Percentiles rank a stretch among this genome's conserved stretches.
These are phyloP conservation scores for Pyrus hybrid DNA, from an alignment of 331 rosid species.

Conservation along the genomic window DNA sequence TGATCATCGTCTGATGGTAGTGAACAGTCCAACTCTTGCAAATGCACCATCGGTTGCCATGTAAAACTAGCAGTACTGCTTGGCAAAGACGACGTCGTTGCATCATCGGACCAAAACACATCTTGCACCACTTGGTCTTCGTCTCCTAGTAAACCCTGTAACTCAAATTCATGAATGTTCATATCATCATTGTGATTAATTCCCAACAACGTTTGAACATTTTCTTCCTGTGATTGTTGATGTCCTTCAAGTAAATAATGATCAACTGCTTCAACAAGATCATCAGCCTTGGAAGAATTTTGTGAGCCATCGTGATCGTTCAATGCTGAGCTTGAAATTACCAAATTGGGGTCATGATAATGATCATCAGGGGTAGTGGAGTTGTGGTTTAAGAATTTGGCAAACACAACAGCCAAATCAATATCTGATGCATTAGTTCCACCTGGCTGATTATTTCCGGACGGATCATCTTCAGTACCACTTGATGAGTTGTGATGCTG, in stretches of 20 bases:
- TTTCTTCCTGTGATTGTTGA: neutral
- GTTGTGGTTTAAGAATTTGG: conserved; percentile 49
- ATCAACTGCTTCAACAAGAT: conserved; percentile 16
- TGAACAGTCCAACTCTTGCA: conserved; percentile 33
- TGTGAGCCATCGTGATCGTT: conserved; percentile 12
- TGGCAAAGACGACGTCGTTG: conserved; percentile 2
- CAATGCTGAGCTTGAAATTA: neutral
- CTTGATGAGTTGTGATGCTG: neutral
- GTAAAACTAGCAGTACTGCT: conserved; percentile 7
- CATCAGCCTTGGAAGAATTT: conserved; percentile 13
- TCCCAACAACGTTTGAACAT: neutral
- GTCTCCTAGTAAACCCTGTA: conserved; percentile 26
- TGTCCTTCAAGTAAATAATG: neutral
- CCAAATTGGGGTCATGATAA: conserved; percentile 8
- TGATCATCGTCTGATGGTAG: conserved; percentile 18
- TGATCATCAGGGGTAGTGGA: neutral
- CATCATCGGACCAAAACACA: conserved; percentile 38
- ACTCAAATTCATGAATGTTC: conserved; percentile 29
- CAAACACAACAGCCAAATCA: conserved; percentile 71
- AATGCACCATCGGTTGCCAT: conserved; percentile 35
- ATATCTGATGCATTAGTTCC: conserved; percentile 34
- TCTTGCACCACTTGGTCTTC: conserved; percentile 24
- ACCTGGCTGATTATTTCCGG: neutral
- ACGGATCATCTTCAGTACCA: neutral
- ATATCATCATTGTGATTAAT: conserved; percentile 3